Evolutionary conservation across 192 early-diverging fungal genomes (phyloP), one percentile per base, ranked within the genome.

Genomic region (Umbelopsis sp.): DNA sequence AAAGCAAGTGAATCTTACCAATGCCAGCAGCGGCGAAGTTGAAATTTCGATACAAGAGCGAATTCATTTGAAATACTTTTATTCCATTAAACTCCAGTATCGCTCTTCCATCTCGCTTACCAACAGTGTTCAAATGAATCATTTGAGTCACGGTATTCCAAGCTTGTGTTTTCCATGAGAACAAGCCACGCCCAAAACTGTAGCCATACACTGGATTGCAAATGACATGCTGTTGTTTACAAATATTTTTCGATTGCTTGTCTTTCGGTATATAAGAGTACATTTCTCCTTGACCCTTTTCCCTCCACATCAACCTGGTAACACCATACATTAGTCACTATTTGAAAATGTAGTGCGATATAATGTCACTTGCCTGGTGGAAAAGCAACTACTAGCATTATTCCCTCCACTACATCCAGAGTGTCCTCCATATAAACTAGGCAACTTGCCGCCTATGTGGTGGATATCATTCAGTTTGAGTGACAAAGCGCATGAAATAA

Each of bases 361-460:
- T 62, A 76, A 83, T 81, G 10, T 49, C 16, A 49, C 76, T 71
- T 78, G 87, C 71, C 86, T 80, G 0, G 85, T 77, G 24, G 85
- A 85, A 73, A 87, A 88, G 68, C 87, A 88, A 49, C 69, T 71
- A 29, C 34, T 52, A 6, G 85, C 80, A 16, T 71, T 65, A 56
- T 84, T 78, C 36, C 87, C 87, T 20, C 83, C 87, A 69, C 73
- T 77, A 71, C 87, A 88, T 43, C 77, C 69, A 11, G 67, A 38
- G 24, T 75, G 74, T 32, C 86, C 86, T 50, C 79, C 86, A 76
- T 84, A 87, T n/a, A 87, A 53, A 22, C 87, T 85, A 32, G 87
- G 85, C 14, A 88, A 70, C 34, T 88, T 88, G n/a, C 87, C 87
- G 54, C 86, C 78, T 79, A 65, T 16, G n/a, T 36, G 22, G 20